Percentiles rank a stretch among this genome's conserved stretches.
phyloP scores from a whole-genome alignment of 768 basidiomycete species.

The Boletus coccyginus region DNA sequence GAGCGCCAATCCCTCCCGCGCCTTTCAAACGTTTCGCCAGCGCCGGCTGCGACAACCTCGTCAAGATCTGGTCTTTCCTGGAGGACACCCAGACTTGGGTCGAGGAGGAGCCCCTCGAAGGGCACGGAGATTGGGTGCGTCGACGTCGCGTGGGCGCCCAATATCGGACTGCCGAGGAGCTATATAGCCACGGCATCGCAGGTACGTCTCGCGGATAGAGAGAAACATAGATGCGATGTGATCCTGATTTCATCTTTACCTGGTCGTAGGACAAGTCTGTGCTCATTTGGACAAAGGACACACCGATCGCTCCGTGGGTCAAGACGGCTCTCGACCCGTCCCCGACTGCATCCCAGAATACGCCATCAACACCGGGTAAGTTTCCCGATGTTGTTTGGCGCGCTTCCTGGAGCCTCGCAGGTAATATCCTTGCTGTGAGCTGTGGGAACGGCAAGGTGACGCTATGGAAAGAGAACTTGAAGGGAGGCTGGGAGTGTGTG shows the following conservation, averaged over 20 bases:
- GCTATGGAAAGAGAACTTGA: too few relatives aligned
- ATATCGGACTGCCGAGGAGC: constrained; percentile 89
- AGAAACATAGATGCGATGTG: not conserved
- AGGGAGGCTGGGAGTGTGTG: too few relatives aligned
- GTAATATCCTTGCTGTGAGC: too few relatives aligned
- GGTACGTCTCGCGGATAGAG: constrained; percentile 33
- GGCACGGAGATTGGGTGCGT: constrained; percentile 96
- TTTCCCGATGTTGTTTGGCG: too few relatives aligned
- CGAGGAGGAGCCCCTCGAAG: constrained; percentile 87
- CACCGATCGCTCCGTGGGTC: too few relatives aligned
- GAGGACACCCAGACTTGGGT: constrained; percentile 87
- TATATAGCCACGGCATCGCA: constrained; percentile 97
- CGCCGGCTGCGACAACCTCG: constrained; percentile 94
- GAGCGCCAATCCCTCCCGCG: constrained; percentile 35
- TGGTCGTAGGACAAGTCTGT: too few relatives aligned
- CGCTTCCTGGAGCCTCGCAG: too few relatives aligned
- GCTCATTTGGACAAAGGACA: too few relatives aligned
- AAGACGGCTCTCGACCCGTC: too few relatives aligned
- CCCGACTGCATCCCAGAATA: too few relatives aligned
- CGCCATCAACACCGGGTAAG: too few relatives aligned
- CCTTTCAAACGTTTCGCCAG: constrained; percentile 90
- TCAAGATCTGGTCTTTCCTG: constrained; percentile 30
- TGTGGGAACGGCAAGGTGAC: too few relatives aligned
- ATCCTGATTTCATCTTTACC: not conserved
- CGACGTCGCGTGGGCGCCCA: constrained; percentile 99